These are phyloP conservation scores for Arthrinium phaeospermum DNA, from an alignment of 2,329 filamentous ascomycete genomes.

Conservation along the genomic window DNA sequence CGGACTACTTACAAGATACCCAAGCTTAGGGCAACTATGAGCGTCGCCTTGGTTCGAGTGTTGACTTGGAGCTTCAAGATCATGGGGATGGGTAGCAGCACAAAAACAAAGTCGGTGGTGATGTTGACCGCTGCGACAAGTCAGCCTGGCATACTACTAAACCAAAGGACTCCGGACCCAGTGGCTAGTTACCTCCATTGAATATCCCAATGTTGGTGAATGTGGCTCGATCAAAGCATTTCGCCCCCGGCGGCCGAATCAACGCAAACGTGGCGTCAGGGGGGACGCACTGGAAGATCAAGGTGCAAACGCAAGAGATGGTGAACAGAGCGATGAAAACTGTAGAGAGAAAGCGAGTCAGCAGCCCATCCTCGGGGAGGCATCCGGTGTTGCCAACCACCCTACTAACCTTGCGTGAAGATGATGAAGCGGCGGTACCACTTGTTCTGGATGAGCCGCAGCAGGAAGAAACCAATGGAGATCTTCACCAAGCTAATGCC, in stretches of 20 bases:
- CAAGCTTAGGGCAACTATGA: slow-evolving; percentile 21
- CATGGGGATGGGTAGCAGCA: slow-evolving; percentile 23
- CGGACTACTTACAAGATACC: slow-evolving; percentile 21
- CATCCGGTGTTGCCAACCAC: not conserved
- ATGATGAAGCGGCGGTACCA: slow-evolving; percentile 24
- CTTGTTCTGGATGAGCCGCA: slow-evolving; percentile 22
- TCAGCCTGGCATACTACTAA: too few species aligned
- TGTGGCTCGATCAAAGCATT: slow-evolving; percentile 20
- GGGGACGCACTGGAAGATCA: slow-evolving; percentile 22
- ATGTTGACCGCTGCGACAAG: slow-evolving; percentile 21
- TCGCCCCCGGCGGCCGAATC: slow-evolving; percentile 6
- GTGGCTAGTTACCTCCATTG: slow-evolving; percentile 13
- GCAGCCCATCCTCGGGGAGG: not conserved
- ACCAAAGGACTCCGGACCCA: too few species aligned
- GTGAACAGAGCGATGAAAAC: slow-evolving; percentile 23
- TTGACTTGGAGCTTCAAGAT: slow-evolving; percentile 24
- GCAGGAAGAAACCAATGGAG: slow-evolving; percentile 23
- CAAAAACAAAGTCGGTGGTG: slow-evolving; percentile 21
- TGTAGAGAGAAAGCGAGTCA: not conserved
- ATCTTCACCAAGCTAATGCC: slow-evolving; percentile 26
- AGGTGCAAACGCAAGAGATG: slow-evolving; percentile 21
- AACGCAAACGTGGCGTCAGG: slow-evolving; percentile 12
- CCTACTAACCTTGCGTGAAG: slow-evolving; percentile 18
- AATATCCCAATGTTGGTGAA: slow-evolving; percentile 20
- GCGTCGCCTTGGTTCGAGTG: slow-evolving; percentile 18